These are phyloP conservation scores for Leucosporidium scottii DNA, from an alignment of 768 basidiomycete species.

Conservation along the genomic window DNA sequence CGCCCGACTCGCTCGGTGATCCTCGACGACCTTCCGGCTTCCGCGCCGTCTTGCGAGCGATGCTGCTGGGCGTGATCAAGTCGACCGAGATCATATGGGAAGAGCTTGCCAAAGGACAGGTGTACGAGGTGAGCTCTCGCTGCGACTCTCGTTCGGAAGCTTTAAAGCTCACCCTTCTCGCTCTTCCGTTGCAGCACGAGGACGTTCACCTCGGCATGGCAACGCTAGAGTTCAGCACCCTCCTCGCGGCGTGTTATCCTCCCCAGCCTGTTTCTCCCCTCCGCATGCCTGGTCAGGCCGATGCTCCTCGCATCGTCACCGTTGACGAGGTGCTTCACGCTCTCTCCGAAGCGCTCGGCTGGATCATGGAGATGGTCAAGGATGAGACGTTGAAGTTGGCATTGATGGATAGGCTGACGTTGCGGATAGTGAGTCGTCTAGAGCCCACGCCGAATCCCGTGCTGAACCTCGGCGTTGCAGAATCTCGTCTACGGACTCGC, in stretches of 20 bases:
- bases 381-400: not conserved
- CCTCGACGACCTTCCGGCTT: not conserved
- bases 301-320: constrained; percentile 1
- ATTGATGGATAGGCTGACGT: not conserved
- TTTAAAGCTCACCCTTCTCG: not conserved
- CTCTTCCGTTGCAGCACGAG: constrained; percentile 29
- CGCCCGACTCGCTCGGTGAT: not conserved
- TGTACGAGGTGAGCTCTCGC: constrained; percentile 25
- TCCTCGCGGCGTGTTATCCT: constrained; percentile 14
- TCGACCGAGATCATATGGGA: constrained; percentile 24
- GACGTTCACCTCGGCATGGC: constrained; percentile 27
- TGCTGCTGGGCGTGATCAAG: constrained; percentile 24
- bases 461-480: not conserved
- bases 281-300: not conserved
- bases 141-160: not conserved
- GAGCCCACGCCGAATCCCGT: too few species aligned
- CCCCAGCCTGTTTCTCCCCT: not conserved
- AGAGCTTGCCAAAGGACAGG: constrained; percentile 14
- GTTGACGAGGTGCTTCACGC: constrained; percentile 18
- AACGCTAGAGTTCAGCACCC: constrained; percentile 13
- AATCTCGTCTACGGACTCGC: constrained; percentile 19
- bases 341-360: constrained; percentile 10
- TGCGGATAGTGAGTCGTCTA: constrained; percentile 13
- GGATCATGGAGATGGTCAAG: constrained; percentile 2
- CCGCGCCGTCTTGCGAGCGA: constrained; percentile 13